phyloP scores from a whole-genome alignment of 2,329 filamentous ascomycete genomes.

The Xylaria sp. region DNA sequence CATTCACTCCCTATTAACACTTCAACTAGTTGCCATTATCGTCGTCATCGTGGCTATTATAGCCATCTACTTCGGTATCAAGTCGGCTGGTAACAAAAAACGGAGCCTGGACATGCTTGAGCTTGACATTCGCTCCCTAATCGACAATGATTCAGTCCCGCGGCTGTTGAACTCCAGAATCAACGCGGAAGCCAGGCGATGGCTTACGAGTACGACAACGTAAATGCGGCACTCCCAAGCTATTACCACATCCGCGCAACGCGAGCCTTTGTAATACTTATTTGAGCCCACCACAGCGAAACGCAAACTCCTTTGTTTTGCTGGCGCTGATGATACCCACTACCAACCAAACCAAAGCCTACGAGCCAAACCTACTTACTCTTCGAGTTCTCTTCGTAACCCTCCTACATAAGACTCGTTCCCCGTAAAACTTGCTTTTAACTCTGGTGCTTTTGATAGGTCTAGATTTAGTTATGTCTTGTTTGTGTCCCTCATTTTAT shows the following conservation, averaged over 20 bases:
- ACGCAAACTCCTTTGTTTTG: slow-evolving; percentile 17
- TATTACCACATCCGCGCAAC: slow-evolving; percentile 17
- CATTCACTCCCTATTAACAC: slow-evolving; percentile 43
- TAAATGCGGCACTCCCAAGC: background rate
- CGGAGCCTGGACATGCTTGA: slow-evolving; percentile 38
- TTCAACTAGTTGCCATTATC: slow-evolving; percentile 62
- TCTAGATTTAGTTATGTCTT: slow-evolving; percentile 8
- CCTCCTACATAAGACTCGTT: slow-evolving; percentile 32
- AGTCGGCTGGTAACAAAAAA: slow-evolving; percentile 30
- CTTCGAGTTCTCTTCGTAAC: slow-evolving; percentile 45
- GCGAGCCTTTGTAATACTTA: slow-evolving; percentile 1
- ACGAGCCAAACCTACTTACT: slow-evolving; percentile 28
- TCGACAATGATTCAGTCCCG: slow-evolving; percentile 38
- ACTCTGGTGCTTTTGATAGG: slow-evolving; percentile 37
- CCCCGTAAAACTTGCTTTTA: slow-evolving; percentile 41
- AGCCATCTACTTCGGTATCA: slow-evolving; percentile 46
- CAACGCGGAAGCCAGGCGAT: slow-evolving; percentile 41
- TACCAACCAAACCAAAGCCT: slow-evolving; percentile 12
- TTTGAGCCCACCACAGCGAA: slow-evolving; percentile 16
- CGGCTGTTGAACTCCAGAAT: slow-evolving; percentile 42
- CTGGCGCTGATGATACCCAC: slow-evolving; percentile 31
- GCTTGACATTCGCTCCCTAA: slow-evolving; percentile 36
- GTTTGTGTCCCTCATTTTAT: slow-evolving; percentile 20
- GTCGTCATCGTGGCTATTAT: slow-evolving; percentile 64
- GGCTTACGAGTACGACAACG: slow-evolving; percentile 38